A percentile compares a stretch with the other conserved stretches of the same genome.
phyloP scores from a whole-genome alignment of 2,329 filamentous ascomycete genomes.

The Paraconiothyrium brasiliense region DNA sequence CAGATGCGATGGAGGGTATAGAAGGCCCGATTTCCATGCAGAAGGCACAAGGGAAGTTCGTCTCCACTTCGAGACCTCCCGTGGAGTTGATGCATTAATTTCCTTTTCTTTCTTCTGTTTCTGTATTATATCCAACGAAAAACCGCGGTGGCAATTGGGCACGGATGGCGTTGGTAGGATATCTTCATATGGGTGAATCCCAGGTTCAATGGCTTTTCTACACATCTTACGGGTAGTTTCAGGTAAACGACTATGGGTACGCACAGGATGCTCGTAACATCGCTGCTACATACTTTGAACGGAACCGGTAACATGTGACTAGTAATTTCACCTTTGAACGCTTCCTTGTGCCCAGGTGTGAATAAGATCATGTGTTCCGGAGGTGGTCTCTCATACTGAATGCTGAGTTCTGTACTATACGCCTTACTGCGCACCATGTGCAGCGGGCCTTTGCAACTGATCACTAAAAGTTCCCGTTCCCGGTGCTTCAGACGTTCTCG shows the following conservation, averaged over 20 bases:
- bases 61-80: slow-evolving; percentile 50
- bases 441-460: too few relatives aligned
- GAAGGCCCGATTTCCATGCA: slow-evolving; percentile 47
- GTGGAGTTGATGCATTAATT: slow-evolving; percentile 51
- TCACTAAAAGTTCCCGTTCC: too few relatives aligned
- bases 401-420: too few relatives aligned
- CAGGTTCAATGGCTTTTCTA: background rate
- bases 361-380: background rate
- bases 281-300: background rate
- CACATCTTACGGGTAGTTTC: background rate
- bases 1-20: slow-evolving; percentile 54
- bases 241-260: background rate
- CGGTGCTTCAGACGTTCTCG: too few relatives aligned
- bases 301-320: background rate
- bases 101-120: slow-evolving; percentile 17
- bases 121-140: slow-evolving; percentile 30
- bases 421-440: too few relatives aligned
- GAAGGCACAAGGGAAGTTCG: slow-evolving; percentile 44
- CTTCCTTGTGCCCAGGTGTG: background rate
- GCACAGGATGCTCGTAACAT: background rate
- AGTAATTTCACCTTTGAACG: background rate
- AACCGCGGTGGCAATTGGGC: slow-evolving; percentile 25
- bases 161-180: slow-evolving; percentile 38
- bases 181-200: background rate
- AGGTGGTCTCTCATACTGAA: too few relatives aligned